Evolutionary conservation across 345 rosid genomes (phyloP).

Genomic region (Pelargonium nanum): DNA sequence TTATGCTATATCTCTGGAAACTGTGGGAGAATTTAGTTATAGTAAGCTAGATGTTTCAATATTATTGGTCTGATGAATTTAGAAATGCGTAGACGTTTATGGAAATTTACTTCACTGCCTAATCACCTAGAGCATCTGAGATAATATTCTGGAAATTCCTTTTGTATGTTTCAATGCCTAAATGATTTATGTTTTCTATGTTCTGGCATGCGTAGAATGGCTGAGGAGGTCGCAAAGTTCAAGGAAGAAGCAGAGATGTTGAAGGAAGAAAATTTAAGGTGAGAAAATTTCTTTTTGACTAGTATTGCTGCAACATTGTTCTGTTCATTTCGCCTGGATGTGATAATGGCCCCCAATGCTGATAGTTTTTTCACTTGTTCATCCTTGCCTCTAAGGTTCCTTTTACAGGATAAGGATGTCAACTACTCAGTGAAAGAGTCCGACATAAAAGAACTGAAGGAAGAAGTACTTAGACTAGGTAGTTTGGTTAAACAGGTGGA

Average conservation of each 20-base stretch:
- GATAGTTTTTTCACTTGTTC: slow-evolving; percentile 1
- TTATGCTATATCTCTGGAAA: no score
- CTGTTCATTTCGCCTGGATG: slow-evolving; percentile 1
- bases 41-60: no score
- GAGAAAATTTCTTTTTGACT: slow-evolving; percentile 6
- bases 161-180: neutral
- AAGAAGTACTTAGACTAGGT: slow-evolving; percentile 49
- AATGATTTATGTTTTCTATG: neutral
- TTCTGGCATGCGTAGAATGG: slow-evolving; percentile 41
- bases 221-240: slow-evolving; percentile 46
- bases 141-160: neutral
- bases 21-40: no score
- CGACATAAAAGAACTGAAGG: slow-evolving; percentile 59
- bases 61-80: no score
- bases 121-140: neutral
- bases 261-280: slow-evolving; percentile 51
- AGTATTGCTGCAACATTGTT: slow-evolving; percentile 2
- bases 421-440: slow-evolving; percentile 36
- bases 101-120: neutral
- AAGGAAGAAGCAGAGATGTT: slow-evolving; percentile 51
- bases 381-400: slow-evolving; percentile 25
- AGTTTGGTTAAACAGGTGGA: slow-evolving; percentile 53
- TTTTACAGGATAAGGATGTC: slow-evolving; percentile 38
- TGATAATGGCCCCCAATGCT: slow-evolving; percentile 7
- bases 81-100: neutral